These are phyloP conservation scores for Plenodomus lindquistii DNA, from an alignment of 2,329 filamentous ascomycete genomes.

Conservation along the genomic window DNA sequence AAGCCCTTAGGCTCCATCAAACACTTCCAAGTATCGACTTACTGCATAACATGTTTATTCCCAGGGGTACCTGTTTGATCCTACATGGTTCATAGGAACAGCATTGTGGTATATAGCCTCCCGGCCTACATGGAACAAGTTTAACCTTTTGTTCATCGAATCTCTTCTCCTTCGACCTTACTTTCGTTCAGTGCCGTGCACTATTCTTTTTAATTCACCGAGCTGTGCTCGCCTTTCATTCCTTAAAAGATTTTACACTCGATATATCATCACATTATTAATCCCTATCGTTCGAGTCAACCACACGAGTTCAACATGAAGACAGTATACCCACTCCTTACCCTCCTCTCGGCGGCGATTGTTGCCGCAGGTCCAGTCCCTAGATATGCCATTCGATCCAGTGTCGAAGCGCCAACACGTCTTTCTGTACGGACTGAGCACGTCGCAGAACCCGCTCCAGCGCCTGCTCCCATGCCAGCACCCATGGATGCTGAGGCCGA, in stretches of 20 bases:
- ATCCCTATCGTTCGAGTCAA: constrained; percentile 2
- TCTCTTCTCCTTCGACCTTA: not conserved
- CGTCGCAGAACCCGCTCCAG: constrained; percentile 8
- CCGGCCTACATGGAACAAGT: constrained; percentile 1
- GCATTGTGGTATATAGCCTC: constrained; percentile 14
- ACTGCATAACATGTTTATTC: constrained; percentile 14
- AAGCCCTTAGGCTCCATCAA: constrained; percentile 14
- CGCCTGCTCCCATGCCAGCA: constrained; percentile 7
- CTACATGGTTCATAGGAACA: constrained; percentile 4
- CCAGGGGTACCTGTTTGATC: constrained; percentile 6
- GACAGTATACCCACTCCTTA: constrained; percentile 27
- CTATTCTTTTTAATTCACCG: constrained; percentile 26
- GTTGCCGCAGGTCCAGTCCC: constrained; percentile 11
- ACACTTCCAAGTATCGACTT: constrained; percentile 13
- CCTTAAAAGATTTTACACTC: not conserved
- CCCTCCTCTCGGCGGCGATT: constrained; percentile 24
- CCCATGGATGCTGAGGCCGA: constrained; percentile 4
- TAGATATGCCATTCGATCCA: constrained; percentile 1
- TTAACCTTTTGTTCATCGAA: constrained; percentile 14
- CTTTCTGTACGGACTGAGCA: constrained; percentile 17
- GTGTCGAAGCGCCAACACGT: constrained; percentile 9
- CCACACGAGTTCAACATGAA: constrained; percentile 22
- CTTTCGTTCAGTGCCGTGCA: constrained; percentile 21
- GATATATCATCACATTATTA: constrained; percentile 5
- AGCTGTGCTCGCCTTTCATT: constrained; percentile 30